Base-by-base conservation (phyloP, 208 protist species). In the Wallacemonas sp. region DNA sequence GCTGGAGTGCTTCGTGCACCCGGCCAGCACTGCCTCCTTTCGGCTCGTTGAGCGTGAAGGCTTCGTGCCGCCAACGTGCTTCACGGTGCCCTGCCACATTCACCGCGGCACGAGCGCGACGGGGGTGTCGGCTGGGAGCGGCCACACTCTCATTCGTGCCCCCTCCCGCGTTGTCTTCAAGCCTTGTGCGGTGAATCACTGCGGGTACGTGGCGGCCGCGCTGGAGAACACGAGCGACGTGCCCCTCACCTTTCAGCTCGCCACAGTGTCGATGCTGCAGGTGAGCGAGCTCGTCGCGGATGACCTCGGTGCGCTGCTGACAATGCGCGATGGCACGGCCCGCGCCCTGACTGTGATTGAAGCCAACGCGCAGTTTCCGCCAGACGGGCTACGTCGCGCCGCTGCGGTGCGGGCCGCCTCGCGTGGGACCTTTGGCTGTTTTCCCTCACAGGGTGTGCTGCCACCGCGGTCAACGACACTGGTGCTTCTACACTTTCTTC, bases 1-100 rank as follows among this genome's bases (percentile, higher is more conserved):
- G 47, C 60, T 98, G 9, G 92, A 98, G 86, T 98, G 95, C 78
- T 96, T 93, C 75, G 85, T 94, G 33, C 89, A 85, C 68, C 94
- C 84, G 66, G 95, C 87, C 56, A 75, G 83, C 30, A 96, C 96
- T 80, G 79, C 81, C 27, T 86, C 80, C 3, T 97, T 96, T 63
- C 85, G 88, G 41, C 72, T 93, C 27, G 77, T 90, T 8, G 62
- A 54, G n/a, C 68, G 54, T 0, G 76, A 90, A 17, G 73, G 72
- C 44, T 87, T 95, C 17, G 71, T 76, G 24, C 91, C 91, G 42
- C 95, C 95, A 2, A 80, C 84, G 62, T 96, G 84, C 66, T 86
- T 97, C 54, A 78, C 76, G 1, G 62, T 92, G 38, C 68, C 58
- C 34, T 95, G 83, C 71, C 73, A 82, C 24, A 51, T 53, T 3